phyloP scores from a whole-genome alignment of 306 rosid genomes.

The Hippophae rhamnoides region DNA sequence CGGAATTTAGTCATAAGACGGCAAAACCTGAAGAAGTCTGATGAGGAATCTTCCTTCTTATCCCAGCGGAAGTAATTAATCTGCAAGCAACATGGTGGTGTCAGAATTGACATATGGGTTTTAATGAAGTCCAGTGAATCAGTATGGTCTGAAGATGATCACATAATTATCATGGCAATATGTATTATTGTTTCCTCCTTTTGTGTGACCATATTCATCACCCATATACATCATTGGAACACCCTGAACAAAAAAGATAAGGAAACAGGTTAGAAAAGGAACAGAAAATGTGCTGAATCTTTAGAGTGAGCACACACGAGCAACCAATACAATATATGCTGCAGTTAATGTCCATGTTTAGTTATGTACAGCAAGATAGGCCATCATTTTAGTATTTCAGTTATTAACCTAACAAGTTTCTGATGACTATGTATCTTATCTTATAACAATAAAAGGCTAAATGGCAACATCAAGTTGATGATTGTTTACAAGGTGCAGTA shows the following conservation, averaged over 20 bases:
- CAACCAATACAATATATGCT: too few relatives aligned
- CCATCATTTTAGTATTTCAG: too few relatives aligned
- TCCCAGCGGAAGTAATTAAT: conserved; percentile 89
- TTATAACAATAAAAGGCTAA: too few relatives aligned
- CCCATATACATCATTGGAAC: conserved; percentile 95
- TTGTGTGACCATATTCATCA: conserved; percentile 97
- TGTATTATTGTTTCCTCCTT: conserved; percentile 94
- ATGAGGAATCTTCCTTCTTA: conserved; percentile 63
- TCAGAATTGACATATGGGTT: conserved; percentile 14
- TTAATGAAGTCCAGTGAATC: conserved; percentile 5
- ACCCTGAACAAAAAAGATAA: conserved; percentile 46
- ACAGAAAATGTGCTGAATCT: conserved; percentile 6
- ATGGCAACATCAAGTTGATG: too few relatives aligned
- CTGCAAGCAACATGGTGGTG: conserved; percentile 36
- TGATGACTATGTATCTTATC: too few relatives aligned
- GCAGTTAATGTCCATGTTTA: too few relatives aligned
- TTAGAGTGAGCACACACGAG: neutral
- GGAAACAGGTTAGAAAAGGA: conserved; percentile 3
- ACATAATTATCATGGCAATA: conserved; percentile 94
- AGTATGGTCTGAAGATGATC: conserved; percentile 26
- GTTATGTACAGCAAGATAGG: too few relatives aligned
- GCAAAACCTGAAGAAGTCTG: conserved; percentile 81
- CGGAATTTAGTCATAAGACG: conserved; percentile 68
- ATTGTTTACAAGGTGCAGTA: too few relatives aligned
- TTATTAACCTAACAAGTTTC: too few relatives aligned